Conservation (phyloP, 352 stramenopile genomes). For the Pythium brachiatum region DNA sequence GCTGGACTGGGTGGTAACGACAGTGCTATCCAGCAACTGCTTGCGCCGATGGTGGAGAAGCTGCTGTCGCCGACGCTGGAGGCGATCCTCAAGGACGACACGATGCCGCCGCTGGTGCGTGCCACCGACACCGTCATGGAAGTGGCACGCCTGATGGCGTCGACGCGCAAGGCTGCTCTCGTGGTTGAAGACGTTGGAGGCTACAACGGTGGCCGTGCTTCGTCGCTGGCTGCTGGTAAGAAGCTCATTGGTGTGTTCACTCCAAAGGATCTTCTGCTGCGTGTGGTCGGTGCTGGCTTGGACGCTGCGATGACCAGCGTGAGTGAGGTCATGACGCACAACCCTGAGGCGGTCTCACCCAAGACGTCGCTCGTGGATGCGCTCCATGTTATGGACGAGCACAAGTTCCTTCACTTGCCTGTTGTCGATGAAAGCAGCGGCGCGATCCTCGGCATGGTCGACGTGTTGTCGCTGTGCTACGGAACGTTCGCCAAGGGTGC, state of each 20-base stretch:
- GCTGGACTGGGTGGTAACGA: constrained; percentile 55
- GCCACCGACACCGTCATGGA: constrained; percentile 81
- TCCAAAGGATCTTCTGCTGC: constrained; percentile 96
- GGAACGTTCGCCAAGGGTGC: constrained; percentile 80
- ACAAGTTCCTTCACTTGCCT: constrained; percentile 96
- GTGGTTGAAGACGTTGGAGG: constrained; percentile 60
- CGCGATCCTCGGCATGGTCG: constrained; percentile 82
- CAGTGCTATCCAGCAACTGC: constrained; percentile 63
- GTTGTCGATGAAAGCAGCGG: constrained; percentile 87
- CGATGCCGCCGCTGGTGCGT: constrained; percentile 73
- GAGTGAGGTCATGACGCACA: constrained; percentile 95
- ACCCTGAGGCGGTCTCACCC: constrained; percentile 92
- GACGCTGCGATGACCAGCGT: constrained; percentile 89
- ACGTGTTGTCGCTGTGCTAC: constrained; percentile 88
- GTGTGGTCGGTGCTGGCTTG: constrained; percentile 91
- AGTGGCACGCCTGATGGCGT: constrained; percentile 83
- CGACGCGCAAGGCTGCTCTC: constrained; percentile 74
- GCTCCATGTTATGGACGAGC: constrained; percentile 97
- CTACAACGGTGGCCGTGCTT: constrained; percentile 14
- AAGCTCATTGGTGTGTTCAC: constrained; percentile 96
- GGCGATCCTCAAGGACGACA: constrained; percentile 75
- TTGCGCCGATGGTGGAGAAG: constrained; percentile 85
- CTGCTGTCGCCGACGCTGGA: constrained; percentile 82
- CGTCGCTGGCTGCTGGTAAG: constrained; percentile 53
- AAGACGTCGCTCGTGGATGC: constrained; percentile 94